These are phyloP conservation scores for Penicillium sp. DNA, from an alignment of 2,329 filamentous ascomycete species.

Conservation along the genomic window DNA sequence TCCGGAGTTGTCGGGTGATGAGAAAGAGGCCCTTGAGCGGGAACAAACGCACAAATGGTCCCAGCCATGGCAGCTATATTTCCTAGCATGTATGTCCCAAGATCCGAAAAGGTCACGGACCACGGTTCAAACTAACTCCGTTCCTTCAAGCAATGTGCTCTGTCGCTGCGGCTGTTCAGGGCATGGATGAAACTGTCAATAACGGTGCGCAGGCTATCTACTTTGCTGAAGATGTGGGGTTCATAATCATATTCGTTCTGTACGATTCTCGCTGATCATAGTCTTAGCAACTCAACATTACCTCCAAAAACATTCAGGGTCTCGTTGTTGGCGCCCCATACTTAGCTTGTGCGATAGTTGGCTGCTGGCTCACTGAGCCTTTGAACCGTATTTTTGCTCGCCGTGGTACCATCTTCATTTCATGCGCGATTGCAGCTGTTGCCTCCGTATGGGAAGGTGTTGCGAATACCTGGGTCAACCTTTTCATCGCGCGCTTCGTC, in stretches of 20 bases:
- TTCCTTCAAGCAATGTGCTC: constrained; percentile 47
- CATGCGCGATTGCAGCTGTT: constrained; percentile 41
- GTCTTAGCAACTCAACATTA: constrained; percentile 13
- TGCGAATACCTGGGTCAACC: constrained; percentile 42
- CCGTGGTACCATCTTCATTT: constrained; percentile 46
- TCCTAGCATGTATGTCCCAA: constrained; percentile 36
- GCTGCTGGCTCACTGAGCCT: constrained; percentile 50
- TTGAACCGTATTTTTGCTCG: constrained; percentile 45
- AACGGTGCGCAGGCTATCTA: constrained; percentile 46
- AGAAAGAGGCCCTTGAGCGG: constrained; percentile 41
- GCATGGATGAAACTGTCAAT: constrained; percentile 51
- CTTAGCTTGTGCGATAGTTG: constrained; percentile 44
- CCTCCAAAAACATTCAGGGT: constrained; percentile 28
- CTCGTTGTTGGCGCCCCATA: constrained; percentile 47
- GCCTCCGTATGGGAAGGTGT: constrained; percentile 45
- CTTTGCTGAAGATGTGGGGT: constrained; percentile 22
- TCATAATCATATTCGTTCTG: background rate
- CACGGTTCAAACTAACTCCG: background rate
- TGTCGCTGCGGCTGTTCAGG: constrained; percentile 54
- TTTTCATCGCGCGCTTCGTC: constrained; percentile 44
- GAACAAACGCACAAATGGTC: constrained; percentile 52
- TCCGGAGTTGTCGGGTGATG: constrained; percentile 44
- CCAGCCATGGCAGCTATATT: constrained; percentile 50
- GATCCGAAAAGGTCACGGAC: background rate
- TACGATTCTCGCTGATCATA: background rate